phyloP scores from a whole-genome alignment of 495 filamentous ascomycete species.

The Xylaria telfairii region DNA sequence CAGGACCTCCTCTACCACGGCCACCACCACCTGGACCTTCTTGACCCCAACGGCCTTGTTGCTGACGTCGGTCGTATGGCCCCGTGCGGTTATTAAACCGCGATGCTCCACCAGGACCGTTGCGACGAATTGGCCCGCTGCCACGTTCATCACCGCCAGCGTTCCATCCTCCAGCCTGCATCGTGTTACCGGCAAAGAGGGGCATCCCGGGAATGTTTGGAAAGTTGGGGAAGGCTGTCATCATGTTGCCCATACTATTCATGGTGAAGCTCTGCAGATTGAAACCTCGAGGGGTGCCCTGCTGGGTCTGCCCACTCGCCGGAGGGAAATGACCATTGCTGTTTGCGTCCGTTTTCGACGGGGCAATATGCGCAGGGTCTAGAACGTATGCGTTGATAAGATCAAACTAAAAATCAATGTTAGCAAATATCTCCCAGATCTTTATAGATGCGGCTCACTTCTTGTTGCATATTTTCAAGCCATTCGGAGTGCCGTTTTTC shows the following conservation, averaged over 20 bases:
- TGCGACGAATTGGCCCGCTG: constrained; percentile 55
- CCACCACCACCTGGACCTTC: constrained; percentile 48
- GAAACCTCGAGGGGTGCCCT: constrained; percentile 93
- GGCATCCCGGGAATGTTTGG: constrained; percentile 53
- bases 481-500: constrained; percentile 95
- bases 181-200: constrained; percentile 61
- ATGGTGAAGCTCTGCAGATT: constrained; percentile 71
- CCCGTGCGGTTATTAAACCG: constrained; percentile 54
- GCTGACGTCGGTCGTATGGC: constrained; percentile 58
- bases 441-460: constrained; percentile 63
- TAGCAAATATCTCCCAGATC: constrained; percentile 1
- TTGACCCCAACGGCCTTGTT: constrained; percentile 48
- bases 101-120: constrained; percentile 45
- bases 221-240: constrained; percentile 56
- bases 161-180: constrained; percentile 55
- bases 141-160: constrained; percentile 53
- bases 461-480: constrained; percentile 77
- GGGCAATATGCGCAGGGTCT: constrained; percentile 90
- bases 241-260: constrained; percentile 61
- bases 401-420: constrained; percentile 64
- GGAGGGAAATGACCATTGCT: constrained; percentile 95
- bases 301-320: constrained; percentile 68
- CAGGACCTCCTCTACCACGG: constrained; percentile 56
- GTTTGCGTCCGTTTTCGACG: constrained; percentile 92
- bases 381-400: constrained; percentile 93